Conservation (phyloP, 2,329 filamentous ascomycete genomes). For the Sporothrix mexicana region DNA sequence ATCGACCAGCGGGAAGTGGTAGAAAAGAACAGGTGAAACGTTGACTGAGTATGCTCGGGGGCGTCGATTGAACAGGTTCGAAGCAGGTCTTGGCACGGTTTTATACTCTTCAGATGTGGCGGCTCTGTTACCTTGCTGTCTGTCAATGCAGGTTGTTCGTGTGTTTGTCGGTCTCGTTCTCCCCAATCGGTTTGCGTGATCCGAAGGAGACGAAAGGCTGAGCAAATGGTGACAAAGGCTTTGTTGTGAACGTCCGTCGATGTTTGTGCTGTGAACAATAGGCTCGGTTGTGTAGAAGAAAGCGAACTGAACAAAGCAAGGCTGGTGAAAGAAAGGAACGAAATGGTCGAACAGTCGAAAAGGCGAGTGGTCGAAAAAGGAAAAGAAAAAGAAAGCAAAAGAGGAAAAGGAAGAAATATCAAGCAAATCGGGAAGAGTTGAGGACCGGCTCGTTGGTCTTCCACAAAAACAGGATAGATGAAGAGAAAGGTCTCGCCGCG, state of each 20-base stretch:
- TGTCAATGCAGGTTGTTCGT: slow-evolving; percentile 20
- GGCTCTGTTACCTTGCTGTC: slow-evolving; percentile 19
- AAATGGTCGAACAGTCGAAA: background rate
- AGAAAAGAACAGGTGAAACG: slow-evolving; percentile 28
- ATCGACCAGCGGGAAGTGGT: slow-evolving; percentile 3
- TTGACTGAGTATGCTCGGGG: background rate
- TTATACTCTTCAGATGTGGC: slow-evolving; percentile 6
- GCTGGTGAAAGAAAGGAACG: background rate
- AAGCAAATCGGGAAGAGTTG: background rate
- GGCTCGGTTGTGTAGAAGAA: background rate
- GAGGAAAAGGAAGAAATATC: background rate
- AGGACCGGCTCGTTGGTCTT: slow-evolving; percentile 15
- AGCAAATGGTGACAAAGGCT: background rate
- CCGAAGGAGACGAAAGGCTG: slow-evolving; percentile 18
- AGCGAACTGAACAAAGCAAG: slow-evolving; percentile 12
- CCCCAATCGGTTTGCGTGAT: slow-evolving; percentile 11
- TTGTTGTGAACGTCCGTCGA: slow-evolving; percentile 10
- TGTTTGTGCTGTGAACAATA: slow-evolving; percentile 12
- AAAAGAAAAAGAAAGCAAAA: background rate
- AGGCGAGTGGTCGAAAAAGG: background rate
- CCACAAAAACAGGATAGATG: slow-evolving; percentile 8
- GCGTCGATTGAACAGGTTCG: slow-evolving; percentile 11
- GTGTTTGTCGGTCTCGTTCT: slow-evolving; percentile 19
- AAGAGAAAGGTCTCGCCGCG: background rate
- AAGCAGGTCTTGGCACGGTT: slow-evolving; percentile 28